Evolutionary conservation across 2,329 filamentous ascomycete species (phyloP).

Genomic region (Fusarium decemcellulare): DNA sequence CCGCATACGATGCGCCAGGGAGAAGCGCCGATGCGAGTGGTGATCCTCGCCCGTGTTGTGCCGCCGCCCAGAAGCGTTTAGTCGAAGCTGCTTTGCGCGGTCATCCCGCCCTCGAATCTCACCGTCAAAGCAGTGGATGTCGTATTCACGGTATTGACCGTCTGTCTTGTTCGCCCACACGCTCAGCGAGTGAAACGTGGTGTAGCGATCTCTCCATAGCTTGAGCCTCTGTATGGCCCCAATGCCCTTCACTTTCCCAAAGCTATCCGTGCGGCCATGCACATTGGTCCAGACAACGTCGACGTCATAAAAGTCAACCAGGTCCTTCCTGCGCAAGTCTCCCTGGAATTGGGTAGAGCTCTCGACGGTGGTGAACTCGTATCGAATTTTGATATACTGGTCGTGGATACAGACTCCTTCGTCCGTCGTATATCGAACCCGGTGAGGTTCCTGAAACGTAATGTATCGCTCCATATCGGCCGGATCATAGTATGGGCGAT

Average conservation of each 20-base stretch:
- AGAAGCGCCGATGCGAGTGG: slow-evolving; percentile 56
- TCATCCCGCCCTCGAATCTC: slow-evolving; percentile 63
- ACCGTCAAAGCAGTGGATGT: slow-evolving; percentile 62
- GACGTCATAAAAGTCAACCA: slow-evolving; percentile 66
- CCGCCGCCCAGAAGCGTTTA: slow-evolving; percentile 58
- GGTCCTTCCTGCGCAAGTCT: slow-evolving; percentile 62
- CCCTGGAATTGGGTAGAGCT: slow-evolving; percentile 64
- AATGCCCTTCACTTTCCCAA: slow-evolving; percentile 65
- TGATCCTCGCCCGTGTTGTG: slow-evolving; percentile 57
- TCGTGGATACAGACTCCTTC: slow-evolving; percentile 64
- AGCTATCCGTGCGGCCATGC: slow-evolving; percentile 63
- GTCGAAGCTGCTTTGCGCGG: slow-evolving; percentile 59
- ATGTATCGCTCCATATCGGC: slow-evolving; percentile 65
- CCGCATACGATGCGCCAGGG: slow-evolving; percentile 59
- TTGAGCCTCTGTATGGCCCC: slow-evolving; percentile 67
- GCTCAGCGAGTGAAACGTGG: slow-evolving; percentile 62
- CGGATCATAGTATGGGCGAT: slow-evolving; percentile 65
- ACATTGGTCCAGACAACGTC: slow-evolving; percentile 67
- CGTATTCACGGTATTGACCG: slow-evolving; percentile 63
- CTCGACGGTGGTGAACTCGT: slow-evolving; percentile 66
- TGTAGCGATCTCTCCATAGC: slow-evolving; percentile 65
- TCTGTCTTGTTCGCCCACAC: slow-evolving; percentile 63
- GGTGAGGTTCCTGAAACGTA: slow-evolving; percentile 63
- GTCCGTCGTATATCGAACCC: slow-evolving; percentile 62
- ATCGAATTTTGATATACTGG: slow-evolving; percentile 62